Evolutionary conservation across 768 basidiomycete genomes (phyloP), one percentile per base, ranked within the genome.

Genomic region (Hericium alpestre): DNA sequence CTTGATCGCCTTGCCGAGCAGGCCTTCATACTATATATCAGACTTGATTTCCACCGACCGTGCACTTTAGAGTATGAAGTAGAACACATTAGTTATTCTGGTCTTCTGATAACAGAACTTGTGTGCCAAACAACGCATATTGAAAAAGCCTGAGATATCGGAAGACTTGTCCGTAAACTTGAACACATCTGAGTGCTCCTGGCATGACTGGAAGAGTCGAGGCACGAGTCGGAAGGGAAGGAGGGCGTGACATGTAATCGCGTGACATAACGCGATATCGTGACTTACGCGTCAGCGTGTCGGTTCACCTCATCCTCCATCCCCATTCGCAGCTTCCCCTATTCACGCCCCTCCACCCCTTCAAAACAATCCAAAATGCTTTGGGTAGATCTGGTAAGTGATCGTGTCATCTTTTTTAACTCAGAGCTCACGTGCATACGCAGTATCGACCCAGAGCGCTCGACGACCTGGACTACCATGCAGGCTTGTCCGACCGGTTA

Each of bases 381-480:
- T 51, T 81, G 79, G 79, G 79, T 80, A 7, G 79, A 81, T 63
- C 75, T 78, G 66, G 79, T 77, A 56, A 52, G 64, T 55, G 7
- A 38, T 32, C 38, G n/a, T 39, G 22, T 25, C 7, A 22, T 8
- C 38, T 20, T 20, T 6, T 18, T 41, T 11, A 48, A 10, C 9
- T 41, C 15, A 18, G 32, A 11, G 32, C 25, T 55, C 22, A 38
- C 4, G 22, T 22, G 32, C 18, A 22, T 55, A 10, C 40, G 4
- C 41, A 95, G 90, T 90, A 87, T 67, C 86, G 95, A 52, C 95
- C 95, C 10, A 80, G 83, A 59, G 78, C 83, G 1, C 80, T 99
- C 16, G 84, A 89, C 62, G 83, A 86, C 25, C 82, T 99, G 54
- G 86, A 93, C 66, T 97, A 99, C 69, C 95, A 98, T 67, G 68